Base-by-base conservation (phyloP, 345 rosid genomes). In the Citrus reticulata region DNA sequence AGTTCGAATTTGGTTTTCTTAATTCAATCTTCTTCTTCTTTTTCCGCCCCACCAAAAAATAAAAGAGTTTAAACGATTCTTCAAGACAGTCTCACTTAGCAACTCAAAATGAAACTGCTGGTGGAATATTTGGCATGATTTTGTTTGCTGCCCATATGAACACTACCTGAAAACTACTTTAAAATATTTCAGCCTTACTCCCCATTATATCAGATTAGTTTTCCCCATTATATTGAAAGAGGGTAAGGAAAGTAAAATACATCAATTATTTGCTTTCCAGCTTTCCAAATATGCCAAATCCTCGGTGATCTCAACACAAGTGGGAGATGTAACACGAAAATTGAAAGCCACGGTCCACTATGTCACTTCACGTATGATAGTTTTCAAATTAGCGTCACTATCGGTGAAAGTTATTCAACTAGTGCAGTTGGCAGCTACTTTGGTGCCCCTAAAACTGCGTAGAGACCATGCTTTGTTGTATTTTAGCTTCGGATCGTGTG, bases 161-260 rank as follows among this genome's bases (percentile, higher is more conserved):
- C 30, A 4, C 59, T 7, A 6, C 27, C 60, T 6, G 17, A 46
- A 37, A 75, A 60, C 65, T 68, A 10, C 32, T 58, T 64, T 40
- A 30, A 27, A 29, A 66, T 68, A 62, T 39, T 63, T 24, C 40
- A 34, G 34, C 55, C 57, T 63, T n/a, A 14, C 29, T 39, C 49
- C 58, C 17, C 49, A 8, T 63, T 30, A 14, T 35, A 25, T 6
- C 72, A 73, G 27, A 74, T 30, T 37, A 61, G 42, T 64, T 27
- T 68, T 67, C 42, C 0, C 24, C 24, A 24, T 24, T 24, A 32
- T 32, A 76, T 93, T 70, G 97, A 95, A 87, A 89, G 88, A 80
- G 97, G 98, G 99, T 92, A 72, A 79, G 89, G 90, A 69, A 77
- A 42, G 27, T 25, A 9, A 9, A 62, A 27, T 17, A 61, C 14